Evolutionary conservation across 2,329 filamentous ascomycete species (phyloP).

Genomic region (Sarocladium brachiariae): DNA sequence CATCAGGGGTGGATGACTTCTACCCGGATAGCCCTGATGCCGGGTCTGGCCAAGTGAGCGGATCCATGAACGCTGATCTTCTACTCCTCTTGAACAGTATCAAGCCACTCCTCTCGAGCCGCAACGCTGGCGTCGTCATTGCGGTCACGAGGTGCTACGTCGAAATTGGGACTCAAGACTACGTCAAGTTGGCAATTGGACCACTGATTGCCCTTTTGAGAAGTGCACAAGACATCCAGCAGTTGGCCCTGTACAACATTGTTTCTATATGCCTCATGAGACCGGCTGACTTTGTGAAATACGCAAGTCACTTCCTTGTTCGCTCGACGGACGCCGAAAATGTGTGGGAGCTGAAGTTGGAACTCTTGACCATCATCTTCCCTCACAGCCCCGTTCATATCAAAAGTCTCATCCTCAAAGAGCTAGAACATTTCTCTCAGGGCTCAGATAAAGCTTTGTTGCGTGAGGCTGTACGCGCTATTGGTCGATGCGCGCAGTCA

Average conservation of each 20-base stretch:
- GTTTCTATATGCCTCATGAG: slow-evolving; percentile 78
- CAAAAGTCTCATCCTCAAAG: slow-evolving; percentile 82
- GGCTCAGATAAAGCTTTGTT: slow-evolving; percentile 69
- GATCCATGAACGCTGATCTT: slow-evolving; percentile 73
- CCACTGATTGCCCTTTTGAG: slow-evolving; percentile 81
- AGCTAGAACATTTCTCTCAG: slow-evolving; percentile 87
- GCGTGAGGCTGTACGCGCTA: slow-evolving; percentile 82
- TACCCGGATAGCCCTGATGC: slow-evolving; percentile 61
- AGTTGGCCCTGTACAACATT: slow-evolving; percentile 88
- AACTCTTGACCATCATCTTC: slow-evolving; percentile 85
- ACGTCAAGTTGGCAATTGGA: slow-evolving; percentile 69
- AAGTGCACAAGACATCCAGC: slow-evolving; percentile 78
- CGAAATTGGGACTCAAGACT: slow-evolving; percentile 72
- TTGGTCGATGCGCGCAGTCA: slow-evolving; percentile 85
- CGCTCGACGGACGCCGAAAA: slow-evolving; percentile 70
- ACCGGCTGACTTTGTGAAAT: slow-evolving; percentile 77
- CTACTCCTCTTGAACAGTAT: slow-evolving; percentile 73
- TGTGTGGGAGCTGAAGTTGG: slow-evolving; percentile 87
- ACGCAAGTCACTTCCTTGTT: slow-evolving; percentile 84
- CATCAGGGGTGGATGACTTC: slow-evolving; percentile 59
- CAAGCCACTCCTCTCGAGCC: slow-evolving; percentile 79
- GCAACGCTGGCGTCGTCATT: slow-evolving; percentile 87
- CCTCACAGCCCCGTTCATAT: slow-evolving; percentile 68
- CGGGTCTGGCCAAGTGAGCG: slow-evolving; percentile 32
- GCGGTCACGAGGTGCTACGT: slow-evolving; percentile 80